Evolutionary conservation across 2,329 filamentous ascomycete genomes (phyloP), one percentile per base, ranked within the genome.

Genomic region (Hypoxylon sp.): DNA sequence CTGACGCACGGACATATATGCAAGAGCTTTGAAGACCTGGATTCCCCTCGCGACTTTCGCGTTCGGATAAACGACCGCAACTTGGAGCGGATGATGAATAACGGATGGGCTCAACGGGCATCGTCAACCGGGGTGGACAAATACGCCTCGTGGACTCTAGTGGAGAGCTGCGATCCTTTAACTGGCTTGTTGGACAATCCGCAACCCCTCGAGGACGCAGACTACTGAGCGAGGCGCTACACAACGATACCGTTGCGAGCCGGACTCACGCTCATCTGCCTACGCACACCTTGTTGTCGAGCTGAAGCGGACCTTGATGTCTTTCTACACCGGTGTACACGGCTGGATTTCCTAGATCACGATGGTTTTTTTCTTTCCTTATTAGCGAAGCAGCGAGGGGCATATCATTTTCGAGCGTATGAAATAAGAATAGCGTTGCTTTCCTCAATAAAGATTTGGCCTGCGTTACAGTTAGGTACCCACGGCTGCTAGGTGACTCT

Each of bases 131-230:
- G 65, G 1, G 40, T 15, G 23, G 64, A 65, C 17, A 51, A 20
- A 18, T 64, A 62, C 40, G 40, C 59, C 4, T 45, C 37, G 18
- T 69, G 67, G 67, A 48, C 37, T 4, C 58, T 47, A 1, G 59
- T 40, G 20, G 66, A 69, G 11, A 29, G 26, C 3, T 66, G 60
- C 29, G 60, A 68, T 41, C 64, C 64, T 11, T 26, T 38, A 7
- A 69, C 67, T 15, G 67, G 66, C 7, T 45, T 20, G 56, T 43
- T 65, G 11, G 47, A 58, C 8, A 62, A 67, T 46, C 66, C 67
- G 20, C 66, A 69, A 56, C 66, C 67, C 29, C 47, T 69, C 18
- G 56, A 64, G 18, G 56, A 62, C 1, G 58, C 45, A 1, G 67
- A 69, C 35, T 64, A 59, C 35, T 67, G 20, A 60, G 13, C 27